Evolutionary conservation across 495 filamentous ascomycete genomes (phyloP), one percentile per base, ranked within the genome.

Genomic region (Penicillium lividum): DNA sequence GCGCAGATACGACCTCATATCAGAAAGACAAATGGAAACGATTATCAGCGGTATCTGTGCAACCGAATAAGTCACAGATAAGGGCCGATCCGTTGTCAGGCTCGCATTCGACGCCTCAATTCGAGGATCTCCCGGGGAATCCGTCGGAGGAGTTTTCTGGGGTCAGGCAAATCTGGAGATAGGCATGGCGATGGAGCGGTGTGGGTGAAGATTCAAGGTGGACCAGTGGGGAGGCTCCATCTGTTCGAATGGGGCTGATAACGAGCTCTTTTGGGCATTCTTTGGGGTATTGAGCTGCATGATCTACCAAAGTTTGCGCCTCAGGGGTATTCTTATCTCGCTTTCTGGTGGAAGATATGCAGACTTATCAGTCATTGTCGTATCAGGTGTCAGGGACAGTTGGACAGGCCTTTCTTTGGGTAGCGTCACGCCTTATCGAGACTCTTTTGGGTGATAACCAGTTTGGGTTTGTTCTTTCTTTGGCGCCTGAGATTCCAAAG

Each of bases 351-450:
- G 22, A 22, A 52, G 30, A 52, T 52, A 52, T 52, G 49, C 49
- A 52, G 31, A 52, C 31, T 52, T 52, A 52, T 52, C 56, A 63
- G 48, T 15, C 9, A 45, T 46, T 27, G 27, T 15, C 46, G 46
- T 49, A 49, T 49, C 15, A 22, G 46, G 45, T 27, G 8, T 47
- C 44, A 25, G 45, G 15, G 33, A 45, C 22, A 18, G 47, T 22
- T 42, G 45, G 27, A 51, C 28, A 31, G 28, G 5, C 18, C 31
- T 33, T 48, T 22, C 22, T 29, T 59, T 58, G 49, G 51, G 47
- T 57, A 54, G 59, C 56, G 60, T 65, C 59, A 62, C 56, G 36
- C 47, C 61, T 66, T 66, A 66, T 66, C 64, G 51, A 66, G 48
- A 58, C 50, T 4, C 49, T 43, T 18, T 48, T 54, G 62, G 53